phyloP scores from a whole-genome alignment of 2,329 filamentous ascomycete species.

The Fusarium musae region DNA sequence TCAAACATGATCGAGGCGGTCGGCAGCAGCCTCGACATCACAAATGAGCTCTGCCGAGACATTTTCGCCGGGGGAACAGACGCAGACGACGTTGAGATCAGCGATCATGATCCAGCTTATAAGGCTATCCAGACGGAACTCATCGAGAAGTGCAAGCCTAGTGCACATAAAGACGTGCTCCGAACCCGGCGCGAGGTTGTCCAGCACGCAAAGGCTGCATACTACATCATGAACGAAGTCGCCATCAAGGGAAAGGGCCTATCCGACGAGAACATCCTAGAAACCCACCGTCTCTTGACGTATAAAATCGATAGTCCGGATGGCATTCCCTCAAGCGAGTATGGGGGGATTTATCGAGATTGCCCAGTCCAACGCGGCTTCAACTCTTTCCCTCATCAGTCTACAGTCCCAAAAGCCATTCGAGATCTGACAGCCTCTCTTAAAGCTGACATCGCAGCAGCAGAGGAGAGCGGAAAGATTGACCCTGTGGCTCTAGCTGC shows the following conservation, averaged over 20 bases:
- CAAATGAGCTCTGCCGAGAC: accelerated
- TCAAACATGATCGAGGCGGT: not conserved
- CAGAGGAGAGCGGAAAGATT: not conserved
- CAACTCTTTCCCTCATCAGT: not conserved
- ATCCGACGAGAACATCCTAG: accelerated
- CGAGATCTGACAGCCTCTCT: slow-evolving; percentile 23
- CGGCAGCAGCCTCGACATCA: not conserved
- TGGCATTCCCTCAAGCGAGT: accelerated
- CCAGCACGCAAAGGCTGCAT: accelerated
- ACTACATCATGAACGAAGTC: not conserved
- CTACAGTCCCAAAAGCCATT: slow-evolving; percentile 22
- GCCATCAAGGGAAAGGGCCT: not conserved
- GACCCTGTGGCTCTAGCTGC: slow-evolving; percentile 45
- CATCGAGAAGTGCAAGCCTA: accelerated
- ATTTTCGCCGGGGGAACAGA: accelerated
- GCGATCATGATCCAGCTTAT: accelerated
- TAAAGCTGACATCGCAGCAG: slow-evolving; percentile 30
- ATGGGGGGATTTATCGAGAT: accelerated
- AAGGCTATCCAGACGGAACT: accelerated
- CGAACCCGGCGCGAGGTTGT: accelerated
- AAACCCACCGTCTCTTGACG: accelerated
- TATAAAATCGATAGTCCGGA: not conserved
- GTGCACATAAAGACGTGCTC: not conserved
- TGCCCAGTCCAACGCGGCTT: not conserved
- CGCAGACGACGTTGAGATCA: not conserved